Percentiles rank a stretch among this genome's conserved stretches.
Conservation (phyloP, 2,329 filamentous ascomycete genomes). For the Phialophora expanda region DNA sequence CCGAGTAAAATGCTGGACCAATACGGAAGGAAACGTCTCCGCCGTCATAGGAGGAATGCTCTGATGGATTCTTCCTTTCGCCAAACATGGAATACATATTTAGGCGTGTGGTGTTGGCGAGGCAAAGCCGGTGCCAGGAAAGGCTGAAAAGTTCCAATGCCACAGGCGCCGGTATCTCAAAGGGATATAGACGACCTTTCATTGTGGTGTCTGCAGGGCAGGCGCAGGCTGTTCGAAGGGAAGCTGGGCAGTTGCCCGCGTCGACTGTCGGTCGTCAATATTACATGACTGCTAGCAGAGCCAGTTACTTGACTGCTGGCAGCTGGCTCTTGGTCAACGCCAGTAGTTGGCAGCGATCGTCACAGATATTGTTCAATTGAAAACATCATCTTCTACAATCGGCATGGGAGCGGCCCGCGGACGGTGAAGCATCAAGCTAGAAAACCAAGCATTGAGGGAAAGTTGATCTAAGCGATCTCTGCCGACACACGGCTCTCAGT, state of each 20-base stretch:
- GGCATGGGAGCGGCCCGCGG: too few species aligned
- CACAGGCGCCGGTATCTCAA: not conserved
- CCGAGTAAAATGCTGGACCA: too few species aligned
- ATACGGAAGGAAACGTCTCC: too few species aligned
- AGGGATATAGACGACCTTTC: not conserved
- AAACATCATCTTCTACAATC: not conserved
- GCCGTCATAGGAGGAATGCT: too few species aligned
- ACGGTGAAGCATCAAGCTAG: not conserved
- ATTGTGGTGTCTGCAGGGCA: too few species aligned
- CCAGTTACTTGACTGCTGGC: not conserved
- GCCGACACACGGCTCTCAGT: not conserved
- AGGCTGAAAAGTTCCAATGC: not conserved
- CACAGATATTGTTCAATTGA: not conserved
- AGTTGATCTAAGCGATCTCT: not conserved
- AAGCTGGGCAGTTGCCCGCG: not conserved
- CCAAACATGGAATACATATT: not conserved
- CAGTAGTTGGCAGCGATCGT: not conserved
- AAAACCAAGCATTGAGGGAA: not conserved
- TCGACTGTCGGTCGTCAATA: not conserved
- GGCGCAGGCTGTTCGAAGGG: not conserved
- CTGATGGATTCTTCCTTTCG: too few species aligned
- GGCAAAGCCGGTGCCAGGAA: not conserved
- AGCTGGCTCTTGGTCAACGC: not conserved
- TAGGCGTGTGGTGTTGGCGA: not conserved
- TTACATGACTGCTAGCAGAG: not conserved